A percentile compares a stretch with the other conserved stretches of the same genome.
Evolutionary conservation across 1,284 basidiomycete species (phyloP).

Genomic region (Blastosporella zonata): DNA sequence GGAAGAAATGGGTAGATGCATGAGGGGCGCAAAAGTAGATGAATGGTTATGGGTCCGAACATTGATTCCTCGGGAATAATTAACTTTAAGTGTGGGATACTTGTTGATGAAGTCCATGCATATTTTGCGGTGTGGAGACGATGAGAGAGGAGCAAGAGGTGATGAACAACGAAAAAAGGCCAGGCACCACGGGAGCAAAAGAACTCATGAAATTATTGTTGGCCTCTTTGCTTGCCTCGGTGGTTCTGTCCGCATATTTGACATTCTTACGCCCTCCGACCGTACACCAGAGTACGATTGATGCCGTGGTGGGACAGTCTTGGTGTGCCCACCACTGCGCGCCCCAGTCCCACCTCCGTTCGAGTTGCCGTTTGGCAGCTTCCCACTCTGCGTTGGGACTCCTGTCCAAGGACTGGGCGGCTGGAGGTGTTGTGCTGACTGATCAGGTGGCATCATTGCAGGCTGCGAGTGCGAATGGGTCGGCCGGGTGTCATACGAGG

Average conservation of each 20-base stretch:
- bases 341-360: conserved; percentile 2
- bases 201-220: conserved; percentile 19
- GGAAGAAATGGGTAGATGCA: conserved; percentile 7
- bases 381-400: conserved; percentile 31
- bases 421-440: conserved; percentile 12
- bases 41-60: not conserved
- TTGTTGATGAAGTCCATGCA: conserved; percentile 10
- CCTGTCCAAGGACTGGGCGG: conserved; percentile 37
- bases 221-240: conserved; percentile 18
- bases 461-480: conserved; percentile 19
- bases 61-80: conserved; percentile 3
- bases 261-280: conserved; percentile 12
- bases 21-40: conserved; percentile 6
- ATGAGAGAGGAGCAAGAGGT: not conserved
- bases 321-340: conserved; percentile 22
- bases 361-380: conserved; percentile 19
- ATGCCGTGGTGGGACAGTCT: conserved; percentile 15
- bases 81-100: conserved; percentile 7
- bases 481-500: conserved; percentile 14
- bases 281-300: conserved; percentile 13
- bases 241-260: conserved; percentile 10
- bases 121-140: not conserved
- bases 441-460: conserved; percentile 9
- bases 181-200: not conserved
- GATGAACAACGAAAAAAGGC: conserved; percentile 1